Evolutionary conservation across 2,329 filamentous ascomycete genomes (phyloP).

Genomic region (Laburnicola sp.): DNA sequence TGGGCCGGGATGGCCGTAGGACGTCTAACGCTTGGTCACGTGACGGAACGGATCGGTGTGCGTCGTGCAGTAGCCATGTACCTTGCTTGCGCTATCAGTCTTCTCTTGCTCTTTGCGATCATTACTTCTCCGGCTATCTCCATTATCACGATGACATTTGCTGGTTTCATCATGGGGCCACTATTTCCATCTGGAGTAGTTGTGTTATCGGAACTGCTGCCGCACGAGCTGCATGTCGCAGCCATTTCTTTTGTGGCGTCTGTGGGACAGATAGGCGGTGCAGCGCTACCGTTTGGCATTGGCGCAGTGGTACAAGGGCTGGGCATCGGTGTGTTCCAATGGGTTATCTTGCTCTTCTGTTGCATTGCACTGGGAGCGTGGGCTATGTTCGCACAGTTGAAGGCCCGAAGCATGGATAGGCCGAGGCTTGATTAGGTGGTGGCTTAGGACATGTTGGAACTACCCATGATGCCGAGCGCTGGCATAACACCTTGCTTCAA

Average conservation of each 20-base stretch:
- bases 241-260: slow-evolving; percentile 52
- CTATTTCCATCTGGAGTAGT: slow-evolving; percentile 50
- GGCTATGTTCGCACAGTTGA: slow-evolving; percentile 15
- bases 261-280: slow-evolving; percentile 51
- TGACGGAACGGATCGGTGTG: slow-evolving; percentile 35
- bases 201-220: slow-evolving; percentile 44
- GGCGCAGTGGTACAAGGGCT: slow-evolving; percentile 46
- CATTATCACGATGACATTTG: slow-evolving; percentile 34
- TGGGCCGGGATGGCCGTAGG: slow-evolving; percentile 52
- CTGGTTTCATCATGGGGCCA: slow-evolving; percentile 49
- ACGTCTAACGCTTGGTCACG: slow-evolving; percentile 32
- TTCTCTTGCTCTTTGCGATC: slow-evolving; percentile 28
- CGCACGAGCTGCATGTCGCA: slow-evolving; percentile 46
- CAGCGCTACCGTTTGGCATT: slow-evolving; percentile 50
- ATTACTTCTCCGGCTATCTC: slow-evolving; percentile 26
- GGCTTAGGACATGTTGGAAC: too few species aligned
- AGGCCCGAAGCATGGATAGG: not conserved
- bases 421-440: not conserved
- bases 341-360: slow-evolving; percentile 30
- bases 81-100: slow-evolving; percentile 22
- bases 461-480: too few species aligned
- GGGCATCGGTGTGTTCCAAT: slow-evolving; percentile 47
- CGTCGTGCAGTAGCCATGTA: slow-evolving; percentile 31
- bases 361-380: slow-evolving; percentile 28
- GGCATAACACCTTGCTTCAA: too few species aligned